Conservation (phyloP, 108 stramenopile genomes). For the Parmales sp. region DNA sequence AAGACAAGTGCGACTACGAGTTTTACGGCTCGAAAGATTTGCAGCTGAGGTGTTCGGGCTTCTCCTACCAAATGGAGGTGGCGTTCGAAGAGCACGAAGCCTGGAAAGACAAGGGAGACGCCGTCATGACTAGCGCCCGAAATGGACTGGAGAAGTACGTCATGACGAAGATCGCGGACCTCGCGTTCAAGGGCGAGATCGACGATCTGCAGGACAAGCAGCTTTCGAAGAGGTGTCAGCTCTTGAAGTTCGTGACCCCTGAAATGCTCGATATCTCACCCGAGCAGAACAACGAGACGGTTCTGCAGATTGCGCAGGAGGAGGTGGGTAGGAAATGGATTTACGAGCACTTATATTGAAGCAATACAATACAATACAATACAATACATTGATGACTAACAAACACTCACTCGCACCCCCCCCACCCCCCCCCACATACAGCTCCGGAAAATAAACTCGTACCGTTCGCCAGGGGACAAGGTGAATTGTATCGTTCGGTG, state of each 20-base stretch:
- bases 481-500: conserved; percentile 14
- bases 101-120: background rate
- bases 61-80: background rate
- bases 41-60: background rate
- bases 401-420: too few species aligned
- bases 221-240: background rate
- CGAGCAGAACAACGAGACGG: conserved; percentile 8
- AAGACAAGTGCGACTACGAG: background rate
- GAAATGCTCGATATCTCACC: conserved; percentile 12
- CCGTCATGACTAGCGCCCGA: background rate
- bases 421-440: too few species aligned
- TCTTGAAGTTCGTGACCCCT: conserved; percentile 9
- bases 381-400: too few species aligned
- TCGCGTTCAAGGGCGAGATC: background rate
- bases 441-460: conserved; percentile 17
- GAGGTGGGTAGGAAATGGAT: too few species aligned
- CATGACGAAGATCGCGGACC: conserved; percentile 15
- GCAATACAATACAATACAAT: too few species aligned
- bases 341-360: too few species aligned
- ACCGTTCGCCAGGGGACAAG: conserved; percentile 20
- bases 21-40: conserved; percentile 5
- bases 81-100: background rate
- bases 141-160: conserved; percentile 17
- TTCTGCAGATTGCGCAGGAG: conserved; percentile 12
- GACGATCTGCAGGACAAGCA: background rate